Conservation (phyloP, 345 rosid genomes). For the Ricinus communis region DNA sequence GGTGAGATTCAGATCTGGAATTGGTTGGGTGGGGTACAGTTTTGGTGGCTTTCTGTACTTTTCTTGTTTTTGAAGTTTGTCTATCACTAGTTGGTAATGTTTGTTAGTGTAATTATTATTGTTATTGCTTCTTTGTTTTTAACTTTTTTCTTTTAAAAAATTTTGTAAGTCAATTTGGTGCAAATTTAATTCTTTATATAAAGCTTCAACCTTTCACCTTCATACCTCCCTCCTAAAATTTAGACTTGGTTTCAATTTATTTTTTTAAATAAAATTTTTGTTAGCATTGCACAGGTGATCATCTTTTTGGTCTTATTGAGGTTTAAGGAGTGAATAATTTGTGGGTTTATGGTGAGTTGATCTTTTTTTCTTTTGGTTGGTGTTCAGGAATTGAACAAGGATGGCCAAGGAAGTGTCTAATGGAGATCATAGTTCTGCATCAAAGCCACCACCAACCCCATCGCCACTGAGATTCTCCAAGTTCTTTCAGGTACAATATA, state of each 20-base stretch:
- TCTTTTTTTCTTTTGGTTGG: constrained; percentile 9
- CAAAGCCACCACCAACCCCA: constrained; percentile 64
- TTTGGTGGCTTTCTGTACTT: constrained; percentile 29
- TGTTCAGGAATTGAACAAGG: constrained; percentile 18
- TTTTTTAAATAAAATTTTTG: background rate
- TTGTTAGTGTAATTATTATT: constrained; percentile 17
- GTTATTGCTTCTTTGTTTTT: background rate
- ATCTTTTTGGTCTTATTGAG: background rate
- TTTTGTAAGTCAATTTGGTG: background rate
- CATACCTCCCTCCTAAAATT: background rate
- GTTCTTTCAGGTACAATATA: constrained; percentile 82
- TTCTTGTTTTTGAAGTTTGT: constrained; percentile 34
- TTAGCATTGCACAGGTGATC: background rate
- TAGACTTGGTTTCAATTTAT: background rate
- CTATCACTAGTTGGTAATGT: constrained; percentile 32
- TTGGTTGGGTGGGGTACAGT: constrained; percentile 21
- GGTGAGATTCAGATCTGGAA: constrained; percentile 39
- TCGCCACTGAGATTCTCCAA: constrained; percentile 75
- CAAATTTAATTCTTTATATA: constrained; percentile 25
- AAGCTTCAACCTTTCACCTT: constrained; percentile 17
- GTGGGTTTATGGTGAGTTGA: background rate
- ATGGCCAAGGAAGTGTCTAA: constrained; percentile 52
- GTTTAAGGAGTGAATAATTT: background rate
- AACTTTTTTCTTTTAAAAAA: too few relatives aligned
- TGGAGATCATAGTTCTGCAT: constrained; percentile 42